phyloP scores from a whole-genome alignment of 1,139 yeast genomes.

The Taphrina populina region DNA sequence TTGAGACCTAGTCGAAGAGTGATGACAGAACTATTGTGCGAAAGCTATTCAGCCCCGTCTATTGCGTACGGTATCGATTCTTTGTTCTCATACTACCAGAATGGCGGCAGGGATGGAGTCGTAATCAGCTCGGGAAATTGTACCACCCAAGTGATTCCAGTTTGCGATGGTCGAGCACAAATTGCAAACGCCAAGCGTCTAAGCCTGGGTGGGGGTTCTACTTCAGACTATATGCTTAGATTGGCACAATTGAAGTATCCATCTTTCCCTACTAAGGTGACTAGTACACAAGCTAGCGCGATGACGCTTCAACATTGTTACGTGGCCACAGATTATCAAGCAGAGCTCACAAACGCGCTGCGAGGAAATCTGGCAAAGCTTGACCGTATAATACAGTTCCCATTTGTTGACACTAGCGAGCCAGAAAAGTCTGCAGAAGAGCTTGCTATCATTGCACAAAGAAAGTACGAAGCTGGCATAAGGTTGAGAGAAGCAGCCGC shows the following conservation, averaged over 20 bases:
- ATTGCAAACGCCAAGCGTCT: slow-evolving; percentile 72
- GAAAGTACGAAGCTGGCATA: slow-evolving; percentile 80
- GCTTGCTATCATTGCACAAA: slow-evolving; percentile 69
- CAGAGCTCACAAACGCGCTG: slow-evolving; percentile 60
- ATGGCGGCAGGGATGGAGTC: slow-evolving; percentile 57
- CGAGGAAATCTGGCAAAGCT: slow-evolving; percentile 65
- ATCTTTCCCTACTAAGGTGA: slow-evolving; percentile 74
- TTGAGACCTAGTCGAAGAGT: slow-evolving; percentile 65
- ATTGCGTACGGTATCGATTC: slow-evolving; percentile 80
- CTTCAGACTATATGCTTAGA: slow-evolving; percentile 62
- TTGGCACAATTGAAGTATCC: slow-evolving; percentile 83
- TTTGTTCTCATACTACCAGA: slow-evolving; percentile 65
- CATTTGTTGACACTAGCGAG: slow-evolving; percentile 62
- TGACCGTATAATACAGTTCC: slow-evolving; percentile 80
- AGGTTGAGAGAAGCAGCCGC: slow-evolving; percentile 92
- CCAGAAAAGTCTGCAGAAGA: slow-evolving; percentile 83
- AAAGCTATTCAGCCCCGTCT: slow-evolving; percentile 71
- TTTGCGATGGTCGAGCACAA: slow-evolving; percentile 58
- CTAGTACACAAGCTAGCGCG: slow-evolving; percentile 61
- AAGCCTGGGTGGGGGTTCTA: slow-evolving; percentile 87
- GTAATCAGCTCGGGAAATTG: slow-evolving; percentile 83
- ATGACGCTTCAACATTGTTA: slow-evolving; percentile 77
- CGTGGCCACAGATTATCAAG: slow-evolving; percentile 60
- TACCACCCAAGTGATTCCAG: slow-evolving; percentile 79
- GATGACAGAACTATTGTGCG: slow-evolving; percentile 79